Evolutionary conservation across 2,329 filamentous ascomycete species (phyloP), one percentile per base, ranked within the genome.

Genomic region (Monilinia fructigena): DNA sequence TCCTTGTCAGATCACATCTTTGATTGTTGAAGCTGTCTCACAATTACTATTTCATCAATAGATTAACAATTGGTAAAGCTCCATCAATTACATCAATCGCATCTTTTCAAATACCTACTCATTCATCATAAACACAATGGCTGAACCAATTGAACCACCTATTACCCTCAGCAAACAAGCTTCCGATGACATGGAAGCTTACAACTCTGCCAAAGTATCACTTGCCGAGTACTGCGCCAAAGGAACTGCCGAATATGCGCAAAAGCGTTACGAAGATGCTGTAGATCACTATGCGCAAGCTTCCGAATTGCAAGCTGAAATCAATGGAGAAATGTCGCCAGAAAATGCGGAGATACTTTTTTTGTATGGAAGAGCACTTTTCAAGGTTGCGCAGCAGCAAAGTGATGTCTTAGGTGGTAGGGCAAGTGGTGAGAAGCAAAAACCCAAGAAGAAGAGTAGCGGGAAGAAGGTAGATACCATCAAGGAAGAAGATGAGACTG

Each of bases 321-420:
- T 97, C 77, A 95, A 97, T 77, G 95, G 94, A 77, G 95, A 98
- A 79, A 91, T 96, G 84, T 88, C 88, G 20, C 87, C 91, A 4
- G 89, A 92, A 67, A 99, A 99, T 74, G 94, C 93, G 61, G 94
- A 98, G 76, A 86, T 99, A 56, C 86, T 98, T 26, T 99, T 96
- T 78, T 86, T 93, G 70, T 99, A 99, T 79, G 95, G 95, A 18
- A 91, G 94, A 76, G 92, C 92, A 66, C 82, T 99, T 26, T 98
- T 96, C 83, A 93, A 93, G 77, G 90, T 98, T 68, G 95, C 93
- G 40, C 91, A 98, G 77, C 89, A 87, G 77, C 97, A 96, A 79
- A 97, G 93, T 76, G 93, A 98, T 75, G 93, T 99, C 31, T 83
- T 99, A 47, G 95, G 95, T 66, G 91, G 90, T 45, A 90, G 90